These are phyloP conservation scores for Bryopsis sp. DNA, from an alignment of 139 green algal species.

Conservation along the genomic window DNA sequence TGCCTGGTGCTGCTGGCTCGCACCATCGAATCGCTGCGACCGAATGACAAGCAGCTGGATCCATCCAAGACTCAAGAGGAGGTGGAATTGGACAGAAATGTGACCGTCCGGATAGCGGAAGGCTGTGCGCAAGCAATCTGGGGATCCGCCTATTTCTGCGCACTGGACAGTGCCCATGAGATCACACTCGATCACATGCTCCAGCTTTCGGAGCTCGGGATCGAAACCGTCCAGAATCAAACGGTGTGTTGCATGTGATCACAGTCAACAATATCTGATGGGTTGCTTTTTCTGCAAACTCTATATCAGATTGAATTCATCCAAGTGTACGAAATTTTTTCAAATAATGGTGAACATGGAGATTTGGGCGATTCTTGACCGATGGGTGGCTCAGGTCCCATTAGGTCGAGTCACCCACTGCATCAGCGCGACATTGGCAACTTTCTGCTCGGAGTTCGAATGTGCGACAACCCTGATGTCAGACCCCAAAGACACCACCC, in stretches of 20 bases:
- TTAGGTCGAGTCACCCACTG: slow-evolving; percentile 28
- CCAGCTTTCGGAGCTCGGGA: too few relatives aligned
- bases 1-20: slow-evolving; percentile 18
- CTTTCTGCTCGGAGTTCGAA: slow-evolving; percentile 34
- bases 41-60: not conserved
- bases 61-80: slow-evolving; percentile 19
- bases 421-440: slow-evolving; percentile 30
- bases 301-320: too few relatives aligned
- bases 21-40: not conserved
- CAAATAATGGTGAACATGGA: too few relatives aligned
- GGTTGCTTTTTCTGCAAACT: too few relatives aligned
- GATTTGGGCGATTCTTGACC: too few relatives aligned
- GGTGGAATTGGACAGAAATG: slow-evolving; percentile 33
- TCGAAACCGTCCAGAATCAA: too few relatives aligned
- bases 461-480: slow-evolving; percentile 48
- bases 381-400: slow-evolving; percentile 2
- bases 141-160: slow-evolving; percentile 54
- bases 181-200: slow-evolving; percentile 17
- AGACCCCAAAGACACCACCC: slow-evolving; percentile 26
- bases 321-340: too few relatives aligned
- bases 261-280: too few relatives aligned
- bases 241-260: too few relatives aligned
- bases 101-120: slow-evolving; percentile 51
- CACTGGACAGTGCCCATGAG: slow-evolving; percentile 21
- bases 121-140: slow-evolving; percentile 56